Evolutionary conservation across 805 yeast species (phyloP), one percentile per base, ranked within the genome.

Genomic region (Myxozyma sirexii): DNA sequence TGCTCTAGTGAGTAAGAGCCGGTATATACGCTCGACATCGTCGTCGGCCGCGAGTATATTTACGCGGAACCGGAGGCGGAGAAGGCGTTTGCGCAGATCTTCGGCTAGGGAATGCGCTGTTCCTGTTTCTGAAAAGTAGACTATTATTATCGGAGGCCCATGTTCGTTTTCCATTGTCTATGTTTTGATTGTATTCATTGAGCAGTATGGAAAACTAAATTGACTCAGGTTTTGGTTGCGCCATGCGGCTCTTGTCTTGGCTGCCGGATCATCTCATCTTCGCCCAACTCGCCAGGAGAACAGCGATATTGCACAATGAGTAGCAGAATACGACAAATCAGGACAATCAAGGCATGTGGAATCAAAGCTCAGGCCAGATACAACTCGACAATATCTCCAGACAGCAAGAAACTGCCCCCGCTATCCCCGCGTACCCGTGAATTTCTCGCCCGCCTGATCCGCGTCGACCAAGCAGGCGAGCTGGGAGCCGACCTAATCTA

Each of bases 401-500:
- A 7, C 10, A 10, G 10, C 4, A 31, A 12, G n/a, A 31, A 48
- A 8, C 57, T 56, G 4, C 59, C 60, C 2, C 59, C 65, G 5
- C 54, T 62, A 8, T 54, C 65, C 4, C 54, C 63, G 3, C 59
- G 54, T 4, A 44, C 54, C 6, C 45, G 54, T 6, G 46, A 35
- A 26, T 62, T 62, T 42, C 59, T 62, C 13, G 38, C 59, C 10
- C 64, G 63, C 10, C 47, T 60, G 37, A 83, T 94, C 41, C 80
- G 99, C 53, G 99, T 94, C 6, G 97, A 94, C 71, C 99, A 94
- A 74, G 97, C 99, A 1, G 99, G 99, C 42, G 99, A 94, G 72
- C 81, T 94, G 12, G 99, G 97, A 2, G 99, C 99, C 1, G 85
- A 94, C 72, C 85, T 88, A 67, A 94, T 94, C 52, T 94, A 94